A percentile compares a stretch with the other conserved stretches of the same genome.
phyloP scores from a whole-genome alignment of 495 filamentous ascomycete species.

The Jackrogersella minutella region DNA sequence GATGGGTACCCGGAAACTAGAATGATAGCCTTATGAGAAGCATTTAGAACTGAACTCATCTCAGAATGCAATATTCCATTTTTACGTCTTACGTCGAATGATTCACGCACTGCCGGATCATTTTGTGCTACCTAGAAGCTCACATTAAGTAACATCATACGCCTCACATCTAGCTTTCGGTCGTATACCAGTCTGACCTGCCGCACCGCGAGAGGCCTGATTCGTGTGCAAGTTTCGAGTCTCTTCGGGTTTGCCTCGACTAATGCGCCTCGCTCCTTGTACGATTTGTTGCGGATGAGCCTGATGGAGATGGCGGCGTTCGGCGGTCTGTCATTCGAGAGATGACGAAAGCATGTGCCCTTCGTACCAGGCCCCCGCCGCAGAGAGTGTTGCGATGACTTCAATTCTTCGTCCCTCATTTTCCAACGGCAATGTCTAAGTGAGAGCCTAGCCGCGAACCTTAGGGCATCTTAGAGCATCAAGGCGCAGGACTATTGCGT shows the following conservation, averaged over 20 bases:
- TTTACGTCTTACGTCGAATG: neutral
- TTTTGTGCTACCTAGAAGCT: slow-evolving; percentile 9
- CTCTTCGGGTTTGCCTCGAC: slow-evolving; percentile 3
- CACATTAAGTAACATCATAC: slow-evolving; percentile 13
- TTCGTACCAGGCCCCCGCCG: slow-evolving; percentile 1
- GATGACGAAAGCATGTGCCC: slow-evolving; percentile 1
- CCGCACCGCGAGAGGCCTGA: slow-evolving; percentile 10
- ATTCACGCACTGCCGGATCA: neutral
- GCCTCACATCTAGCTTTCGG: slow-evolving; percentile 2
- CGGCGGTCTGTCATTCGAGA: neutral
- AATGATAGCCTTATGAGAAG: slow-evolving; percentile 10
- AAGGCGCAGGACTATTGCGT: slow-evolving; percentile 38
- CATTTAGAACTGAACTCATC: slow-evolving; percentile 4
- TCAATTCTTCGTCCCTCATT: neutral
- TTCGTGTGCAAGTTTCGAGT: slow-evolving; percentile 31
- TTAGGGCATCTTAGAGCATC: neutral
- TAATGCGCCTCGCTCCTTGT: slow-evolving; percentile 16
- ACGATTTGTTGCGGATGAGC: neutral
- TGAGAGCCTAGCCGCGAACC: slow-evolving; percentile 28
- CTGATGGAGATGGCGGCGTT: neutral
- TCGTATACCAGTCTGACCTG: slow-evolving; percentile 1
- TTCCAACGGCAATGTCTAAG: neutral
- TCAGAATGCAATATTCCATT: neutral
- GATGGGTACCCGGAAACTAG: slow-evolving; percentile 9
- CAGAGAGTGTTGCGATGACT: slow-evolving; percentile 8